phyloP scores from a whole-genome alignment of 345 rosid species.

The Gossypium bickii region DNA sequence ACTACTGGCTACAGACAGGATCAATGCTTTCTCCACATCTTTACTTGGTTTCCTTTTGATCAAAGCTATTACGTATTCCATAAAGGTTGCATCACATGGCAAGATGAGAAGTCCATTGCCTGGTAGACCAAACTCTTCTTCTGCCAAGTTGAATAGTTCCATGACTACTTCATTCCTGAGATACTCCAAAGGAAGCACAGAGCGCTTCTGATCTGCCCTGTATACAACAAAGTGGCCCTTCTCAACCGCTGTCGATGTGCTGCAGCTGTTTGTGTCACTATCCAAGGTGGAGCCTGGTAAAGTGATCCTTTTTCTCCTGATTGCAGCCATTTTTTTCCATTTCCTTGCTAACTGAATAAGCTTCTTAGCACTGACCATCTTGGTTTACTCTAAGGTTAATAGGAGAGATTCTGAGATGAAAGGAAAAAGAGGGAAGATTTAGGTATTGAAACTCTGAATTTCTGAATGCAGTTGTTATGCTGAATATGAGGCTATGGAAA shows the following conservation, averaged over 20 bases:
- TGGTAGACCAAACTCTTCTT: not conserved
- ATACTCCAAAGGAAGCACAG: not conserved
- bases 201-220: not conserved
- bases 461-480: too few species aligned
- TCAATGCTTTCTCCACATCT: slow-evolving; percentile 21
- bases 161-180: not conserved
- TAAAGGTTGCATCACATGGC: slow-evolving; percentile 8
- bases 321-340: too few species aligned
- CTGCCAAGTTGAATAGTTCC: not conserved
- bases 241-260: not conserved
- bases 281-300: too few species aligned
- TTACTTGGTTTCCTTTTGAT: slow-evolving; percentile 7
- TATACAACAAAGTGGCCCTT: not conserved
- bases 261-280: not conserved
- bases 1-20: slow-evolving; percentile 4
- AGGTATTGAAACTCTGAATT: too few species aligned
- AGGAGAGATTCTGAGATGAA: too few species aligned
- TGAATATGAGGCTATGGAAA: too few species aligned
- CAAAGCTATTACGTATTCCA: slow-evolving; percentile 21
- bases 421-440: too few species aligned
- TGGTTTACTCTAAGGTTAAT: too few species aligned
- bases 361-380: not conserved
- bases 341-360: not conserved
- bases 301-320: not conserved
- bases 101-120: not conserved